These are phyloP conservation scores for Adansonia madagascariensis DNA, from an alignment of 441 rosid genomes.

Conservation along the genomic window DNA sequence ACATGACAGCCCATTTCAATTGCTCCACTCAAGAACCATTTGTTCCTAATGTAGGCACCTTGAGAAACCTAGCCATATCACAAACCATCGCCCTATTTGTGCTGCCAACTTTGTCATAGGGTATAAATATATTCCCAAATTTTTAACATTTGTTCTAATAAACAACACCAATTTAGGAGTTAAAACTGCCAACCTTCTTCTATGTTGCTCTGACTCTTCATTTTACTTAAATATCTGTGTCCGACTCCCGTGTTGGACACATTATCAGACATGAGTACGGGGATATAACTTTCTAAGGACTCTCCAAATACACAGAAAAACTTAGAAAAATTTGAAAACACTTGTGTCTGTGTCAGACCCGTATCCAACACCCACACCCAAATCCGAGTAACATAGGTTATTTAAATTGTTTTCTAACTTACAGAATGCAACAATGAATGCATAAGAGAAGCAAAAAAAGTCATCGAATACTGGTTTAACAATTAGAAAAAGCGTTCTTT, in stretches of 20 bases:
- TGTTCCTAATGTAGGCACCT: background rate
- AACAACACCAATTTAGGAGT: background rate
- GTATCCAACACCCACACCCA: too few species aligned
- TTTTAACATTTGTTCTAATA: background rate
- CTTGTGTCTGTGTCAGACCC: too few species aligned
- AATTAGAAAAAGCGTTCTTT: background rate
- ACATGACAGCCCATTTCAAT: background rate
- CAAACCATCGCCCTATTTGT: background rate
- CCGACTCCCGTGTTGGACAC: too few species aligned
- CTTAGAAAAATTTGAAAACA: too few species aligned
- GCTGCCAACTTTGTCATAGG: background rate
- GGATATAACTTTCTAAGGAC: too few species aligned
- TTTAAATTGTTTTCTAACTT: background rate
- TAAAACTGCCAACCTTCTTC: background rate
- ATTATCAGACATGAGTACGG: too few species aligned
- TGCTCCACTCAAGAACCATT: background rate
- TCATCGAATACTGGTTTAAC: conserved; percentile 1
- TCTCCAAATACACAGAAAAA: too few species aligned
- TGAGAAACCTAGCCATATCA: background rate
- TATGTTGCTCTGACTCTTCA: too few species aligned
- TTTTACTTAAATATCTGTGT: too few species aligned
- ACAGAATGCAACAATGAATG: background rate
- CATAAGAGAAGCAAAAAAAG: background rate
- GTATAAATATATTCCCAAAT: background rate
- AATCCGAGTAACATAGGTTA: too few species aligned